Evolutionary conservation across 345 rosid species (phyloP).

Genomic region (Kernera saxatilis): DNA sequence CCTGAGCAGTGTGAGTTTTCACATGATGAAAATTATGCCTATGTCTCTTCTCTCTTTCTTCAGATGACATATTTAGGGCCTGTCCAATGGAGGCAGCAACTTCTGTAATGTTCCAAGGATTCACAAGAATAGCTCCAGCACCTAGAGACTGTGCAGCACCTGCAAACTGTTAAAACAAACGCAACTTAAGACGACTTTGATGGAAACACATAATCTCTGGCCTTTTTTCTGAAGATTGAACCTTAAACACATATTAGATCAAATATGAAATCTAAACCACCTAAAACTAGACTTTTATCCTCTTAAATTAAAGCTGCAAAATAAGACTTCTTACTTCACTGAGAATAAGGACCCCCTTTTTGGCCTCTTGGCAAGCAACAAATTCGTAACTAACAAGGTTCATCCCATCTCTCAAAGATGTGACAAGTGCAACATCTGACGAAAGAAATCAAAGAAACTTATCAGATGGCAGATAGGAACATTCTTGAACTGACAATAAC

Average conservation of each 20-base stretch:
- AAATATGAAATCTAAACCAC: background rate
- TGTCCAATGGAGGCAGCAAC: slow-evolving; percentile 89
- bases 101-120: slow-evolving; percentile 99
- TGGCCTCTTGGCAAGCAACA: slow-evolving; percentile 96
- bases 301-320: background rate
- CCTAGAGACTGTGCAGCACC: slow-evolving; percentile 99
- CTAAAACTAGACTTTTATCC: background rate
- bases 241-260: background rate
- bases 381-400: slow-evolving; percentile 99
- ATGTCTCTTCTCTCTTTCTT: slow-evolving; percentile 94
- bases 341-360: slow-evolving; percentile 98
- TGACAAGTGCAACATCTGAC: slow-evolving; percentile 94
- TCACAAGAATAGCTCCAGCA: slow-evolving; percentile 97
- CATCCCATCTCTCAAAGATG: slow-evolving; percentile 99
- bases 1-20: slow-evolving; percentile 86
- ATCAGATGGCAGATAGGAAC: slow-evolving; percentile 4
- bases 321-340: slow-evolving; percentile 68
- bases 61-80: slow-evolving; percentile 74
- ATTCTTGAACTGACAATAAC: background rate
- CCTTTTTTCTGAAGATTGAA: background rate
- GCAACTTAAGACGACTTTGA: background rate
- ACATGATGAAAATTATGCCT: slow-evolving; percentile 72
- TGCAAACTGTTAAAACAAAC: slow-evolving; percentile 61
- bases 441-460: slow-evolving; percentile 4
- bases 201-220: background rate